Evolutionary conservation across 139 green algal genomes (phyloP).

Genomic region (Ulvella scutata): DNA sequence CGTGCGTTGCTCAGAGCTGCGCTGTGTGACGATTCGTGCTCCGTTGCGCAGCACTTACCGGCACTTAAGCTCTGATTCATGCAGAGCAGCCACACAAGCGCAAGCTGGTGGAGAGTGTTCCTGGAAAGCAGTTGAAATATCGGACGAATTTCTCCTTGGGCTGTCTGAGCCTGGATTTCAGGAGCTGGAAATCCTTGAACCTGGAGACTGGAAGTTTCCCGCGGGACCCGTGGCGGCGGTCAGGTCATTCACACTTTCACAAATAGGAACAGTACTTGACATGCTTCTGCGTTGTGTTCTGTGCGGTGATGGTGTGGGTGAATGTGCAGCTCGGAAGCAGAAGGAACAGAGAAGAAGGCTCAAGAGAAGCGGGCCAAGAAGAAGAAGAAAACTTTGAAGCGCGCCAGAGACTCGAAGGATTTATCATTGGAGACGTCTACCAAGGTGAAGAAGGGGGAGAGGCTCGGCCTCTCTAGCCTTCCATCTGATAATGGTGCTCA

Average conservation of each 20-base stretch:
- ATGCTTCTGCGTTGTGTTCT: no score
- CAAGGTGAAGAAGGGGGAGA: background rate
- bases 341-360: slow-evolving; percentile 5
- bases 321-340: slow-evolving; percentile 2
- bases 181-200: background rate
- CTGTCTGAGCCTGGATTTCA: background rate
- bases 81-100: no score
- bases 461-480: background rate
- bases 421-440: background rate
- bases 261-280: no score
- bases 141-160: background rate
- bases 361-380: slow-evolving; percentile 12
- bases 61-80: no score
- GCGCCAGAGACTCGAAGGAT: background rate
- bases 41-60: no score
- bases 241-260: no score
- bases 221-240: no score
- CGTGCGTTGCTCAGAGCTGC: no score
- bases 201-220: background rate
- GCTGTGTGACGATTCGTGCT: no score
- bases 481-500: background rate
- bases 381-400: slow-evolving; percentile 3
- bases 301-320: background rate
- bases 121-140: background rate
- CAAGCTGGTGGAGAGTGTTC: no score